A percentile compares a stretch with the other conserved stretches of the same genome.
These are phyloP conservation scores for Cercospora sesami DNA, from an alignment of 2,329 filamentous ascomycete genomes.

Conservation along the genomic window DNA sequence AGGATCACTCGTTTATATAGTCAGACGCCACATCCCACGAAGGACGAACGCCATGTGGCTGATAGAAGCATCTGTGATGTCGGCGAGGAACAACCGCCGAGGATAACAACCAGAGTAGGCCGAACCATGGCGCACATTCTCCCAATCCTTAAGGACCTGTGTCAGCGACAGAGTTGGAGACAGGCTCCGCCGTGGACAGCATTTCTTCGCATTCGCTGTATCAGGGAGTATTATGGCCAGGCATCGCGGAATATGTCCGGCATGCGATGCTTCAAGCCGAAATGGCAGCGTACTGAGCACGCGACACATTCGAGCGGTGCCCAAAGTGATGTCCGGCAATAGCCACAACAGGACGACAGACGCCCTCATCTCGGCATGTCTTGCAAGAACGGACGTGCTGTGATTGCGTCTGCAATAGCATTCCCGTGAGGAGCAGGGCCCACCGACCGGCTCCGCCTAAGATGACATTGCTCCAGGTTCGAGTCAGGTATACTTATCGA, in stretches of 20 bases:
- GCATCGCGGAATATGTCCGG: not conserved
- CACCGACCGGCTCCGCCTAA: not conserved
- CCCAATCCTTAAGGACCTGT: not conserved
- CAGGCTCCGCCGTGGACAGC: not conserved
- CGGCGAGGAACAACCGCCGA: not conserved
- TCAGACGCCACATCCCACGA: not conserved
- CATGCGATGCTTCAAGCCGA: not conserved
- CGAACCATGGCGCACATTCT: not conserved
- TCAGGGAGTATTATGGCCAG: not conserved
- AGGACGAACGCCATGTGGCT: slow-evolving; percentile 11
- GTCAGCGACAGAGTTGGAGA: not conserved
- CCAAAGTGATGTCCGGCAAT: not conserved
- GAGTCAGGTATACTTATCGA: not conserved
- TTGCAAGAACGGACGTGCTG: not conserved
- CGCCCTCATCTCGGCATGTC: not conserved
- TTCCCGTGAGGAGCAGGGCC: not conserved
- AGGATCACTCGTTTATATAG: not conserved
- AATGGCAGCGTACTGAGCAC: not conserved
- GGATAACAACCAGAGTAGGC: not conserved
- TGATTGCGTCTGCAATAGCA: not conserved
- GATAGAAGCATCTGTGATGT: not conserved
- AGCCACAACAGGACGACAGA: not conserved
- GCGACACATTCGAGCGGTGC: not conserved
- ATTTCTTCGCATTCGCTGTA: slow-evolving; percentile 1
- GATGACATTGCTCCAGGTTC: not conserved